Evolutionary conservation across 2,329 filamentous ascomycete species (phyloP).

Genomic region (Penicillium digitatum): DNA sequence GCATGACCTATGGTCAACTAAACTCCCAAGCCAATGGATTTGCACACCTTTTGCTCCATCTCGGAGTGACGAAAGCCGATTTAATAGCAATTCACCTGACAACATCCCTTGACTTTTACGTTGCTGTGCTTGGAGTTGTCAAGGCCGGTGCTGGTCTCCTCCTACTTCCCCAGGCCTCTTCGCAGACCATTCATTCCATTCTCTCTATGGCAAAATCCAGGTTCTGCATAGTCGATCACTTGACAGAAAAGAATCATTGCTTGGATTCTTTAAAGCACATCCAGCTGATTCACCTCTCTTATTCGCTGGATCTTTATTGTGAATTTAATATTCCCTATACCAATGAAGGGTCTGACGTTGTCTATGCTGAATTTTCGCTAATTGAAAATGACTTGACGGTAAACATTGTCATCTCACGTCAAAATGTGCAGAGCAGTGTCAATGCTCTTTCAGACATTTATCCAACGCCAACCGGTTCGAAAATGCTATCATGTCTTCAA

Average conservation of each 20-base stretch:
- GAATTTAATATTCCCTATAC: slow-evolving; percentile 10
- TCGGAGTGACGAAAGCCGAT: slow-evolving; percentile 50
- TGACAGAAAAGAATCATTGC: background rate
- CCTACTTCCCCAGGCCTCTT: slow-evolving; percentile 71
- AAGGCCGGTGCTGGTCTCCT: slow-evolving; percentile 76
- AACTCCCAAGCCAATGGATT: slow-evolving; percentile 62
- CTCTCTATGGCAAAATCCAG: slow-evolving; percentile 56
- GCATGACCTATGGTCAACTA: slow-evolving; percentile 61
- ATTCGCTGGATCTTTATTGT: slow-evolving; percentile 13
- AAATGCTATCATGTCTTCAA: slow-evolving; percentile 77
- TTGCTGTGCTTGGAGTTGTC: slow-evolving; percentile 67
- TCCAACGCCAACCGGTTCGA: slow-evolving; percentile 51
- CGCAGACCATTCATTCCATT: slow-evolving; percentile 58
- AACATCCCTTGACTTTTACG: slow-evolving; percentile 69
- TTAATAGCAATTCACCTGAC: slow-evolving; percentile 73
- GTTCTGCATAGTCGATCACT: slow-evolving; percentile 42
- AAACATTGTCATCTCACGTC: slow-evolving; percentile 71
- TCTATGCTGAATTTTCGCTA: slow-evolving; percentile 79
- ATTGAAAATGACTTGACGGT: slow-evolving; percentile 49
- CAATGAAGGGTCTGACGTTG: slow-evolving; percentile 48
- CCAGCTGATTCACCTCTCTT: slow-evolving; percentile 13
- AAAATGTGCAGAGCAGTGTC: slow-evolving; percentile 74
- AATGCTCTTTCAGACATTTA: slow-evolving; percentile 63
- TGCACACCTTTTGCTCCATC: slow-evolving; percentile 52
- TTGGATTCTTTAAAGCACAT: slow-evolving; percentile 9